These are phyloP conservation scores for Diplotaxis tenuifolia DNA, from an alignment of 345 rosid species.

Conservation along the genomic window DNA sequence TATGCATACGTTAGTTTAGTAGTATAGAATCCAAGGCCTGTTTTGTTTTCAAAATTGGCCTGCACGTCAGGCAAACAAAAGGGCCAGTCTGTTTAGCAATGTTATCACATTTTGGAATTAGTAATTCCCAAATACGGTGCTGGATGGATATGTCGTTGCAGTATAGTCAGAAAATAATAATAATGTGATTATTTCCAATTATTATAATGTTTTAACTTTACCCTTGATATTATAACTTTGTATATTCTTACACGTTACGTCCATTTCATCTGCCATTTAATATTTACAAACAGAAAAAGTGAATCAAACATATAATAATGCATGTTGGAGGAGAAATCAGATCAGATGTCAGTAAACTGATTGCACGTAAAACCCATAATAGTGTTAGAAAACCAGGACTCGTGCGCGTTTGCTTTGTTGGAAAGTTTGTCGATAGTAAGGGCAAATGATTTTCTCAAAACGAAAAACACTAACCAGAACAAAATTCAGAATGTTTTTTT, in stretches of 20 bases:
- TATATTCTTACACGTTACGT: slow-evolving; percentile 41
- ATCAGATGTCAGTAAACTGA: slow-evolving; percentile 39
- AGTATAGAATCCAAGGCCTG: neutral
- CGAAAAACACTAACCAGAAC: slow-evolving; percentile 4
- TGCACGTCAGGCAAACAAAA: neutral
- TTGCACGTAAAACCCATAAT: slow-evolving; percentile 33
- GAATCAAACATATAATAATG: slow-evolving; percentile 12
- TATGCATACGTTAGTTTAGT: neutral
- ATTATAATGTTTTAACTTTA: slow-evolving; percentile 3
- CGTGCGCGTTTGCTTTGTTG: slow-evolving; percentile 33
- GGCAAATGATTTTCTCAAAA: neutral
- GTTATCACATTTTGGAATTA: neutral
- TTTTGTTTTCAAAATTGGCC: slow-evolving; percentile 15
- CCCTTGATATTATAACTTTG: slow-evolving; percentile 14
- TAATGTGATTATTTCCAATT: neutral
- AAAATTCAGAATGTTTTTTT: neutral
- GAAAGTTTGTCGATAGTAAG: slow-evolving; percentile 21
- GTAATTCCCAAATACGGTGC: neutral
- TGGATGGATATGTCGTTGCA: slow-evolving; percentile 7
- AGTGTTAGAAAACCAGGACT: slow-evolving; percentile 25
- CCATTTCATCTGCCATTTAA: slow-evolving; percentile 39
- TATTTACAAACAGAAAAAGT: slow-evolving; percentile 18
- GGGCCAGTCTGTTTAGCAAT: neutral
- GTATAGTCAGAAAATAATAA: slow-evolving; percentile 23
- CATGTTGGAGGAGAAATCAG: slow-evolving; percentile 1